Base-by-base conservation (phyloP, 371 early-diverging fungal species). In the Saksenaea oblongispora region DNA sequence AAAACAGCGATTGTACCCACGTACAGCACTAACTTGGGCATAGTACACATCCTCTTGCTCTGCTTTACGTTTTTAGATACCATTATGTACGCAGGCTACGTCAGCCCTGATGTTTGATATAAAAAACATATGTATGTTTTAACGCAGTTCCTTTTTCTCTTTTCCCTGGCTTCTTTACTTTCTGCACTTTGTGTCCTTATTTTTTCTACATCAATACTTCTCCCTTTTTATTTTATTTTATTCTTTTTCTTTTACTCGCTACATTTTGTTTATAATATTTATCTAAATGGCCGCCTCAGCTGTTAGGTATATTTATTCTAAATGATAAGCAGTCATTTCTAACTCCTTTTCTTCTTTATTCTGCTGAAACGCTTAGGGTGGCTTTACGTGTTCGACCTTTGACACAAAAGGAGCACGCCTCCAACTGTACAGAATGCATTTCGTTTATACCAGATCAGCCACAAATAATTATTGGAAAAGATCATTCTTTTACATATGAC, bases 401-500 rank as follows among this genome's bases (percentile, higher is more conserved):
- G 56, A 89, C 84, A 41, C 79, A 85, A 34, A 91, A 92, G 67
- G 94, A 94, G 69, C 78, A 83, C n/a, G 70, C 87, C 27, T 80
- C 84, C 64, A 88, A 85, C 64, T 84, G 86, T 56, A 79, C 82
- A 34, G 89, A 90, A 73, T 88, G 91, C 66, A 83, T 94, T 39
- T 72, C 86, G 15, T 81, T 83, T 64, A 78, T 86, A 47, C 86
- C 86, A 26, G 75, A 84, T 54, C 78, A 86, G 41, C 84, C 88
- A 3, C 86, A 87, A 54, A 84, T 90, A 26, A 64, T 83, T 35
- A 83, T 89, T 17, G 88, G 87, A 27, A 79, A 84, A 34, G 87
- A 89, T 54, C 84, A 85, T 41, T 84, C 87, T 3, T 97, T 95
- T 77, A 89, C 91, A 57, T 97, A 89, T 63, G 96, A 98, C 76